Evolutionary conservation across 257 asterid species (phyloP), one percentile per base, ranked within the genome.

Genomic region (Thymus quinquecostatus): DNA sequence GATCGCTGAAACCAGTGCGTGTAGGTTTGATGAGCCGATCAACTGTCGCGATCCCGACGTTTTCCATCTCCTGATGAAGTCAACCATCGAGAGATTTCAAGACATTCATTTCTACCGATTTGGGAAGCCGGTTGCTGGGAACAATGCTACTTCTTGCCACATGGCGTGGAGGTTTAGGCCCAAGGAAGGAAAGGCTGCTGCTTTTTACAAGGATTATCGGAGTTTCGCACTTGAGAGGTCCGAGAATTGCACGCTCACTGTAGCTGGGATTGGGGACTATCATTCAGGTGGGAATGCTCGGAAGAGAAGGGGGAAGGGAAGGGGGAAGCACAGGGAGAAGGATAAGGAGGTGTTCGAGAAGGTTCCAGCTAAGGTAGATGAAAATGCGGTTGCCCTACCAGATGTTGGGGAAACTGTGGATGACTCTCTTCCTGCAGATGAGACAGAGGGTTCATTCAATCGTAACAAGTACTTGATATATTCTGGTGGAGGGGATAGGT

Each of bases 151-250:
- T 43, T 84, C 97, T 33, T 94, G 98, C 73, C 98, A 94, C 85
- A 94, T 94, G 98, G 98, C 97, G 8, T 94, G 97, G 97, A 62
- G 98, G 74, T 94, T 94, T 76, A 91, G 97, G 87, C 97, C 98
- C 4, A 91, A 87, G 73, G 98, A 94, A 63, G 97, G 96, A 38
- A 91, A 93, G 75, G 84, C 90, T 3, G 96, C 97, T 33, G 82
- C 96, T 0, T 84, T 94, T 69, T 87, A 94, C 62, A 91, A 94
- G 78, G 98, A 94, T 71, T 91, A 94, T 51, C 70, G 97, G 79
- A 89, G 85, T 71, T 94, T 94, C 71, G 71, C 81, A 6, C 62
- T 93, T 10, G 75, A 60, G 68, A 80, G 84, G 67, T 84, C 86
- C 0, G 87, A 89, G 8, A 89, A 91, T 79, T 91, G 98, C 69